Evolutionary conservation across 345 rosid species (phyloP), one percentile per base, ranked within the genome.

Genomic region (Atalantia buxifolia): DNA sequence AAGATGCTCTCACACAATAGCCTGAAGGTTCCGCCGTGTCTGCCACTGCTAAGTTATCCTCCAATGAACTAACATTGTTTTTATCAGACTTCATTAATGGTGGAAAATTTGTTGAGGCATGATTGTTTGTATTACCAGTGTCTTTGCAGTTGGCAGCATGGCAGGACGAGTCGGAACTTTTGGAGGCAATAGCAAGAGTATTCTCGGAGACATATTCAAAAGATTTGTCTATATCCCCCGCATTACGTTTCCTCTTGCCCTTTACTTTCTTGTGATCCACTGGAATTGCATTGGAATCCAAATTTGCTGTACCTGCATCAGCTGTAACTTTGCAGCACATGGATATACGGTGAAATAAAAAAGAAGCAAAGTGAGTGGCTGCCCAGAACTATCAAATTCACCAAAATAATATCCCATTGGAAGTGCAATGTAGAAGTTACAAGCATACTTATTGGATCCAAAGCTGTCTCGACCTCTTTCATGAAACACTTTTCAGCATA

Each of bases 401-500:
- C 50, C 57, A 18, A 28, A 67, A n/a, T 65, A 70, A 42, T 57
- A 25, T 45, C 25, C 25, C 22, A 25, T 14, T 9, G 70, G 68
- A 40, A 6, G 19, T 14, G 22, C 16, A 59, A 27, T 69, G 27
- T 55, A 64, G 10, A 80, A 79, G 64, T 45, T 7, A 62, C 9
- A 78, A 85, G 18, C 69, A 48, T 75, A 75, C 77, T 30, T 30
- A 87, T 87, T 74, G 72, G 77, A 71, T 77, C 74, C 10, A 22
- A 48, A 5, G 33, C 68, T 28, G 76, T 21, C 63, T 72, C 4
- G 25, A 66, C 66, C 45, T 53, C 77, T 79, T 82, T 79, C 74
- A 55, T 50, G 16, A 86, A 80, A 79, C 73, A 86, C 25, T 74
- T 73, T 77, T 79, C 78, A 77, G 80, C 88, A 66, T 35, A 75